Evolutionary conservation across 148 eudicot genomes (phyloP).

Genomic region (Rhododendron kiyosumense): DNA sequence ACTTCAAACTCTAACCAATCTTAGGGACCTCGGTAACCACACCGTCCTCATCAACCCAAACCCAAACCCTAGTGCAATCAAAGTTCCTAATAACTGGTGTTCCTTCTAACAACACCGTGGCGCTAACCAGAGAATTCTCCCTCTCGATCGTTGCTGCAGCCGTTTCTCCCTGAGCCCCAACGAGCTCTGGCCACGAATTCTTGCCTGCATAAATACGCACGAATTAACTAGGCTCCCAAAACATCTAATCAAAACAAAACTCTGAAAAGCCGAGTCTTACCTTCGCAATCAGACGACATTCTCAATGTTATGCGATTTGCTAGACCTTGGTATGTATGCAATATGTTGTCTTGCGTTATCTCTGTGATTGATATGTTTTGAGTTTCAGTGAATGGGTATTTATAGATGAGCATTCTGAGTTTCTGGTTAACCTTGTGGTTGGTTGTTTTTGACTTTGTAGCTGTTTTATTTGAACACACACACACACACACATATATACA

Average conservation of each 20-base stretch:
- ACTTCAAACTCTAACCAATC: conserved; percentile 11
- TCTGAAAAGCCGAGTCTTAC: not conserved
- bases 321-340: not conserved
- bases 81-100: not conserved
- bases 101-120: conserved; percentile 6
- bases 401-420: not conserved
- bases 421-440: not conserved
- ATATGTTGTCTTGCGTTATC: not conserved
- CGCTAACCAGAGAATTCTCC: conserved; percentile 14
- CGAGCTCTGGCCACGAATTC: conserved; percentile 32
- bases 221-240: not conserved
- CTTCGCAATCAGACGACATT: not conserved
- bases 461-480: not conserved
- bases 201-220: conserved; percentile 18
- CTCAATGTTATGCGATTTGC: not conserved
- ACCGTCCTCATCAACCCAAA: conserved; percentile 15
- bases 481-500: too few relatives aligned
- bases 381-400: not conserved
- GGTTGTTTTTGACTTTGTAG: not conserved
- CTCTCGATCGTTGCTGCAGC: conserved; percentile 5
- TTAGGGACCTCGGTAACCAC: conserved; percentile 1
- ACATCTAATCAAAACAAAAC: not conserved
- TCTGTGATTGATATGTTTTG: not conserved
- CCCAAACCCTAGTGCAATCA: conserved; percentile 20
- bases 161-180: conserved; percentile 10